Base-by-base conservation (phyloP, 2,329 filamentous ascomycete species). In the Alternaria postmessia region DNA sequence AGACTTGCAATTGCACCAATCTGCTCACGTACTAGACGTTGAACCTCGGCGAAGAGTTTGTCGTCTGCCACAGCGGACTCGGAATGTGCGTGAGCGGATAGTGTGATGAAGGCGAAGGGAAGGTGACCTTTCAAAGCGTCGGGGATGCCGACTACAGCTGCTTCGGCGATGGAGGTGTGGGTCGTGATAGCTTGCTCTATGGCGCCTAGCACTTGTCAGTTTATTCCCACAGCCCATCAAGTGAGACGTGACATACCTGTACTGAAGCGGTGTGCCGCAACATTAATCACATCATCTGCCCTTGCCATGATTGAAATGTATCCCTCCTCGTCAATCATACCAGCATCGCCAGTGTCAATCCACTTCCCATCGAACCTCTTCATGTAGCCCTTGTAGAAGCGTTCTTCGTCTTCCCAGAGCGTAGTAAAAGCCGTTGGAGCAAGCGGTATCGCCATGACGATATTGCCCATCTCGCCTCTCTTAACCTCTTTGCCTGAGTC, bases 111-210 rank as follows among this genome's bases (percentile, higher is more conserved):
- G 9, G 93, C 94, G 72, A 98, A 96, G 0, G 94, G 94, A 6
- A 97, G 85, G 70, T 96, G 93, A 18, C 94, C 94, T 77, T 98
- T 98, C 43, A 97, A 83, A 0, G 87, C 79, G 73, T 97, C 94
- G 0, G 94, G 93, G 57, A 97, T 90, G 42, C 91, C 90, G 28
- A 98, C 89, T 1, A 97, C 91, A 68, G 92, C 93, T 54, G 90
- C 91, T 82, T 97, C 94, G 30, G 90, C 91, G 53, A 97, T 88
- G 3, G 83, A 82, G 0, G 91, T 88, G 74, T 97, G 93, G 1
- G 89, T 89, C 12, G 93, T 90, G 62, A 97, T 91, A 54, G 92
- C 94, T 82, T 97, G 93, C 80, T 97, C 94, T 76, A 97, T 95
- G 34, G 90, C 87, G 51, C 93, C 92, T 92, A 22, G 38, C 16